Percentiles rank a stretch among this genome's conserved stretches.
Conservation (phyloP, 75 land plant genomes). For the Ceratopteris richardii region DNA sequence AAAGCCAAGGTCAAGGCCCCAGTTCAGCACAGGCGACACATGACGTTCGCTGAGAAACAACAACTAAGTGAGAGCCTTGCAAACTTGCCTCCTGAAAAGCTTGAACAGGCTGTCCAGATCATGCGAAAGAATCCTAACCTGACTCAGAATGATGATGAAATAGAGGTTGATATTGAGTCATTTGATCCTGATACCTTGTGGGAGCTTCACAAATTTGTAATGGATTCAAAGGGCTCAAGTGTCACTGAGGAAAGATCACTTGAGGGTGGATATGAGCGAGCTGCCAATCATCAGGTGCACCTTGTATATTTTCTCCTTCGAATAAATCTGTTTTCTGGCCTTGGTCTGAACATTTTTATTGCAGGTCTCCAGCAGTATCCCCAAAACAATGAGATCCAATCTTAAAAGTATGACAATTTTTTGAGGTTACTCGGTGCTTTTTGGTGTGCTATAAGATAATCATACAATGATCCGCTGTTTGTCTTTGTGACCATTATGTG, state of each 20-base stretch:
- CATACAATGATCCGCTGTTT: no score
- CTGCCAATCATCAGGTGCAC: background rate
- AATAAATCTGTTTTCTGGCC: no score
- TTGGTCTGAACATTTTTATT: no score
- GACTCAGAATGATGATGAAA: conserved; percentile 58
- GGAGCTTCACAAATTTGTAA: conserved; percentile 52
- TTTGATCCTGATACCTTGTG: conserved; percentile 69
- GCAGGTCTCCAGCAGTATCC: no score
- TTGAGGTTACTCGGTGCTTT: no score
- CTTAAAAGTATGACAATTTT: no score
- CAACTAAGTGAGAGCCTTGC: conserved; percentile 45
- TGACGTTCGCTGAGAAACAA: conserved; percentile 76
- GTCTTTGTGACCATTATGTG: no score
- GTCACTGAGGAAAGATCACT: conserved; percentile 1
- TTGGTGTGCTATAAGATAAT: no score
- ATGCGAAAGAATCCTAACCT: conserved; percentile 42
- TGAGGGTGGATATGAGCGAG: conserved; percentile 43
- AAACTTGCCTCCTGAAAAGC: conserved; percentile 41
- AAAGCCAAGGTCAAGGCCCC: conserved; percentile 8
- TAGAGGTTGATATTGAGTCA: conserved; percentile 78
- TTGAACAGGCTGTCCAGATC: conserved; percentile 50
- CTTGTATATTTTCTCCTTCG: no score
- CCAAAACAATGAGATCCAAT: no score
- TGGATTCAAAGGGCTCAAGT: conserved; percentile 27
- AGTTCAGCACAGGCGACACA: conserved; percentile 25